Percentiles rank a stretch among this genome's conserved stretches.
These are phyloP conservation scores for Sugiyamaella marilandica DNA, from an alignment of 805 yeast species.

Conservation along the genomic window DNA sequence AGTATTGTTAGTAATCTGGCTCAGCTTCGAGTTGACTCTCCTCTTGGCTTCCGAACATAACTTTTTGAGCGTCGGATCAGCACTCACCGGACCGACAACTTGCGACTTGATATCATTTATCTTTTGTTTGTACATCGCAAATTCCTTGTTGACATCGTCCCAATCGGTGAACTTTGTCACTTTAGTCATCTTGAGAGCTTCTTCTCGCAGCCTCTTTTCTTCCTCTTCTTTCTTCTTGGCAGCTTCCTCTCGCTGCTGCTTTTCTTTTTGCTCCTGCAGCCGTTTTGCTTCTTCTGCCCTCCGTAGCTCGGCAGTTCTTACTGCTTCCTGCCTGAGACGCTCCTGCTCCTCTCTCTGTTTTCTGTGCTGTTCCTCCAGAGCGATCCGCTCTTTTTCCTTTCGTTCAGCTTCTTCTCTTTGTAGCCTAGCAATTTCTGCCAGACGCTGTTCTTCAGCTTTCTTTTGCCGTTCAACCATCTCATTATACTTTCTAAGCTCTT, in stretches of 20 bases:
- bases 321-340: neutral
- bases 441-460: neutral
- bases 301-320: constrained; percentile 16
- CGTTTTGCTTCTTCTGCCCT: constrained; percentile 14
- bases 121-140: constrained; percentile 29
- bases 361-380: constrained; percentile 8
- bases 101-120: constrained; percentile 50
- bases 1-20: constrained; percentile 76
- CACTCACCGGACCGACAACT: constrained; percentile 51
- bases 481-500: neutral
- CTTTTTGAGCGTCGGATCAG: constrained; percentile 50
- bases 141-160: constrained; percentile 27
- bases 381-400: constrained; percentile 5
- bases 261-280: constrained; percentile 8
- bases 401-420: constrained; percentile 7
- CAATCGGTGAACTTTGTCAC: constrained; percentile 20
- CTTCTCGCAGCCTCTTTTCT: constrained; percentile 13
- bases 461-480: neutral
- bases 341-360: constrained; percentile 11
- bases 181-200: constrained; percentile 24
- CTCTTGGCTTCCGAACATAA: constrained; percentile 59
- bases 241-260: constrained; percentile 6
- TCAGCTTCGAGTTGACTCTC: constrained; percentile 81
- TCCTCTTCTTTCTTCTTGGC: constrained; percentile 10
- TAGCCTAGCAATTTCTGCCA: neutral